phyloP scores from a whole-genome alignment of 352 stramenopile species.

The Phytophthora constricta region DNA sequence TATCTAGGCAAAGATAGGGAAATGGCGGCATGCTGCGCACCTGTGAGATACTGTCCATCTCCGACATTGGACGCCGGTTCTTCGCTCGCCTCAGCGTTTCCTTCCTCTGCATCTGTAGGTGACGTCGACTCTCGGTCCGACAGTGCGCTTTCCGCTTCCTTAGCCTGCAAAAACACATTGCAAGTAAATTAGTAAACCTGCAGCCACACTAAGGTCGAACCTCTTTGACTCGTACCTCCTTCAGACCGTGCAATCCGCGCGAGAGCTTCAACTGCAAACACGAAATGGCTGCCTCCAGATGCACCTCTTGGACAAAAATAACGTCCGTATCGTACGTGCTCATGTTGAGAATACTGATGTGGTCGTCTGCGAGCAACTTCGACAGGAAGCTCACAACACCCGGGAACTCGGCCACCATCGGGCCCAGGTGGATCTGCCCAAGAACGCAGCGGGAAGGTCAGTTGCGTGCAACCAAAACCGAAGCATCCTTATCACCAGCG shows the following conservation, averaged over 20 bases:
- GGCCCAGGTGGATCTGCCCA: conserved; percentile 80
- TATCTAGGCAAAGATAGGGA: not conserved
- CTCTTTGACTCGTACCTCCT: conserved; percentile 79
- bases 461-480: too few relatives aligned
- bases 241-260: conserved; percentile 79
- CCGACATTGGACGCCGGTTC: conserved; percentile 48
- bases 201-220: not conserved
- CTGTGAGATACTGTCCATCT: conserved; percentile 80
- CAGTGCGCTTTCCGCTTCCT: conserved; percentile 58
- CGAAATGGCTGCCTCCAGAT: conserved; percentile 71
- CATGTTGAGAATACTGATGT: conserved; percentile 92
- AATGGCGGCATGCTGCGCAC: conserved; percentile 26
- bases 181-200: not conserved
- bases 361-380: conserved; percentile 79
- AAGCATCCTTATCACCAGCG: not conserved
- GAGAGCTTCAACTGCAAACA: conserved; percentile 84
- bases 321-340: conserved; percentile 91
- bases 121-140: conserved; percentile 30
- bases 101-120: conserved; percentile 29
- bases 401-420: conserved; percentile 88
- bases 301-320: conserved; percentile 82
- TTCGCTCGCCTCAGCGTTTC: not conserved
- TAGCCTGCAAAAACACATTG: conserved; percentile 38
- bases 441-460: conserved; percentile 2
- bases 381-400: conserved; percentile 87